Percentiles rank a stretch among this genome's conserved stretches.
phyloP scores from a whole-genome alignment of 345 rosid genomes.

The Populus euphratica region DNA sequence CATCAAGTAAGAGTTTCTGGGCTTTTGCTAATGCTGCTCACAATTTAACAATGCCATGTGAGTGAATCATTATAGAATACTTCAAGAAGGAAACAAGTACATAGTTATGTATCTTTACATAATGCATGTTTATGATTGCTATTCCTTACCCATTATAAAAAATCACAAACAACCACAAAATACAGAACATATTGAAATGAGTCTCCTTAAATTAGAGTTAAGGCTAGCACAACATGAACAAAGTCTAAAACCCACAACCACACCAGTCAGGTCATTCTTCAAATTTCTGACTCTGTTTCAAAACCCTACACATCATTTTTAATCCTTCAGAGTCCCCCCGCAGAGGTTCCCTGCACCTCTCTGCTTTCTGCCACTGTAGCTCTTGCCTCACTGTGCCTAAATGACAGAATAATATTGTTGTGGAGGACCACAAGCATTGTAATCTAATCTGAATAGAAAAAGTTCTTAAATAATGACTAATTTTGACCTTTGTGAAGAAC shows the following conservation, averaged over 20 bases:
- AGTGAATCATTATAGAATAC: constrained; percentile 13
- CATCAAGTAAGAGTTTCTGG: constrained; percentile 71
- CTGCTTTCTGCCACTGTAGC: background rate
- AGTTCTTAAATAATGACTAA: background rate
- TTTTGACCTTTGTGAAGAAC: background rate
- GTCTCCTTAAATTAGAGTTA: background rate
- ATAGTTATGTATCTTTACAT: background rate
- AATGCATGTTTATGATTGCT: background rate
- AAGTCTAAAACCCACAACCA: background rate
- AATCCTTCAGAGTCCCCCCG: background rate
- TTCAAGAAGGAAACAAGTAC: background rate
- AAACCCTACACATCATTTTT: background rate
- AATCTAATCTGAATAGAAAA: background rate
- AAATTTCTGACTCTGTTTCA: background rate
- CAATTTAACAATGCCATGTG: constrained; percentile 22
- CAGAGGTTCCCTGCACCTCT: background rate
- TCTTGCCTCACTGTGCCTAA: background rate
- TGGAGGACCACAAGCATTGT: background rate
- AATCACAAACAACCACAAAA: background rate
- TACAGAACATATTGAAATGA: background rate
- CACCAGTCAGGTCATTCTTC: background rate
- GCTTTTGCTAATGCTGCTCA: constrained; percentile 90
- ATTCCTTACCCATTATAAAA: background rate
- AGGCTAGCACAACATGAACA: background rate
- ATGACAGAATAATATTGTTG: background rate